Evolutionary conservation across 306 rosid species (phyloP).

Genomic region (barrel medic (Medicago truncatula)): MtrunA17r5.0-ANR NC_053049.1:29777501-29778000

Average conservation of each 20-base stretch:
- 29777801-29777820: conserved; percentile 64
- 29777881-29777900: conserved; percentile 64
- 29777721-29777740: conserved; percentile 61
- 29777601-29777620: conserved; percentile 1
- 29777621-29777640: conserved; percentile 52
- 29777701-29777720: conserved; percentile 79
- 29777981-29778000: conserved; percentile 77
- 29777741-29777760: conserved; percentile 62
- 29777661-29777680: conserved; percentile 78
- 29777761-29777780: conserved; percentile 71
- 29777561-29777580: not conserved
- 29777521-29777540: conserved; percentile 52
- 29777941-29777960: conserved; percentile 62
- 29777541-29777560: not conserved
- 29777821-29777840: conserved; percentile 85
- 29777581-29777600: not conserved
- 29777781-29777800: conserved; percentile 76
- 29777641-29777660: conserved; percentile 74
- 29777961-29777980: conserved; percentile 55
- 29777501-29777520: conserved; percentile 55
- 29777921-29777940: conserved; percentile 69
- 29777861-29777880: conserved; percentile 61
- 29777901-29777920: conserved; percentile 69
- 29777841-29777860: conserved; percentile 78
- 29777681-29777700: conserved; percentile 86